Evolutionary conservation across 139 green algal genomes (phyloP), one percentile per base, ranked within the genome.

Genomic region (Ulvella scutata): DNA sequence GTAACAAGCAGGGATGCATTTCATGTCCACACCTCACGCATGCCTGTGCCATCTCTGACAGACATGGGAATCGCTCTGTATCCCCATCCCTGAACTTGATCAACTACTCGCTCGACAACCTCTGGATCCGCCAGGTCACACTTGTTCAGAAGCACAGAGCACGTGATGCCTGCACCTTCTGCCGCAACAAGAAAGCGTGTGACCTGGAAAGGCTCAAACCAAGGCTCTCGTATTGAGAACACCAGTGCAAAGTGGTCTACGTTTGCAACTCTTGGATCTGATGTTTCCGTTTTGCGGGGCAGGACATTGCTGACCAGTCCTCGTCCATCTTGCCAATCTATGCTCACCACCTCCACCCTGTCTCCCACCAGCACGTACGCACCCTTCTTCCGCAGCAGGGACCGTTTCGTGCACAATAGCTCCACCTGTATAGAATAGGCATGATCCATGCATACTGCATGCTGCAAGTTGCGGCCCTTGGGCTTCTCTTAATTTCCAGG

Each of bases 141-240:
- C 80, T 99, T 99, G 84, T 98, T 98, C 4, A 99, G 85, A 23
- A 90, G 80, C n/a, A 98, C 79, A 2, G 83, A 85, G 40, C 97
- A 86, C 28, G 88, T 87, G 29, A 98, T 79, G 2, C 84, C 86
- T 0, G 87, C 83, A 0, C 86, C 87, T 78, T 96, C 90, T 2
- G 89, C 82, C 6, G 77, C 77, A 28, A 98, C 87, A 28, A 99
- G 85, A 79, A 97, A 99, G 3, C 91, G 78, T 4, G 84, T 93
- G 39, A 95, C 82, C 40, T 92, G 85, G 23, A 72, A 34, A n/a
- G 84, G 75, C 62, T 96, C 88, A 79, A 94, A 92, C 84, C 89
- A 86, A 10, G 90, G 91, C 61, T 85, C 72, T 10, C 78, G 81
- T 3, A 93, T 72, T 2, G 93, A 86, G 62, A 99, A 95, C 0